phyloP scores from a whole-genome alignment of 2,329 filamentous ascomycete genomes.

The Aspergillus unguis region DNA sequence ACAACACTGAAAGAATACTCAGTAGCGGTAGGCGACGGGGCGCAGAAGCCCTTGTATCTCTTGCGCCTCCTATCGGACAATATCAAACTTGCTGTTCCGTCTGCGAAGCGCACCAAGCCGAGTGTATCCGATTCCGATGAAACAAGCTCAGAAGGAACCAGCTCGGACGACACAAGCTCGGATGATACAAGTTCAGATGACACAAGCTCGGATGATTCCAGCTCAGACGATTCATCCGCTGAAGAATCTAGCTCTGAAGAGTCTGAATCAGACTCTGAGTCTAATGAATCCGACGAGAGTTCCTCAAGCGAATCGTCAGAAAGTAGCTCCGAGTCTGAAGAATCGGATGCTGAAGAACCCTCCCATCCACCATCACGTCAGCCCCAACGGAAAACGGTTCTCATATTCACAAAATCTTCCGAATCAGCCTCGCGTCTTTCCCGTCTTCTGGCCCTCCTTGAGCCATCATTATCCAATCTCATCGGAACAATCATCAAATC shows the following conservation, averaged over 20 bases:
- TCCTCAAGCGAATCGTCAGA: background rate
- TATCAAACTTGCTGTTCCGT: slow-evolving; percentile 26
- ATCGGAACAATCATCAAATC: slow-evolving; percentile 75
- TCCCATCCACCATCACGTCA: slow-evolving; percentile 26
- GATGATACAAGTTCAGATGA: slow-evolving; percentile 23
- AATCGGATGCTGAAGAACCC: background rate
- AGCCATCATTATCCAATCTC: slow-evolving; percentile 54
- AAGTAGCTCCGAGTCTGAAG: slow-evolving; percentile 18
- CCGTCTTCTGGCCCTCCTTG: slow-evolving; percentile 68
- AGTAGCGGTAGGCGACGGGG: slow-evolving; percentile 65
- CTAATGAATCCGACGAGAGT: slow-evolving; percentile 23
- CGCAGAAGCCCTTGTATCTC: slow-evolving; percentile 79
- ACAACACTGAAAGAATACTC: slow-evolving; percentile 61
- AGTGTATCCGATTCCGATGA: slow-evolving; percentile 25
- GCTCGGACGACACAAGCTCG: slow-evolving; percentile 29
- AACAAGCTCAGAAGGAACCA: slow-evolving; percentile 37
- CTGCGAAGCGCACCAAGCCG: slow-evolving; percentile 6
- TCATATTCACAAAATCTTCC: slow-evolving; percentile 90
- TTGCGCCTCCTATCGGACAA: slow-evolving; percentile 63
- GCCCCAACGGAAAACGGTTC: slow-evolving; percentile 44
- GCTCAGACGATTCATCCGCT: background rate
- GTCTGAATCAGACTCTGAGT: slow-evolving; percentile 19
- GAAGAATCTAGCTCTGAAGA: slow-evolving; percentile 24
- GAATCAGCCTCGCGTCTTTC: slow-evolving; percentile 84
- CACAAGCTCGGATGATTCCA: slow-evolving; percentile 17